Evolutionary conservation across 2,329 filamentous ascomycete species (phyloP).

Genomic region (Epichloe coenophiala): DNA sequence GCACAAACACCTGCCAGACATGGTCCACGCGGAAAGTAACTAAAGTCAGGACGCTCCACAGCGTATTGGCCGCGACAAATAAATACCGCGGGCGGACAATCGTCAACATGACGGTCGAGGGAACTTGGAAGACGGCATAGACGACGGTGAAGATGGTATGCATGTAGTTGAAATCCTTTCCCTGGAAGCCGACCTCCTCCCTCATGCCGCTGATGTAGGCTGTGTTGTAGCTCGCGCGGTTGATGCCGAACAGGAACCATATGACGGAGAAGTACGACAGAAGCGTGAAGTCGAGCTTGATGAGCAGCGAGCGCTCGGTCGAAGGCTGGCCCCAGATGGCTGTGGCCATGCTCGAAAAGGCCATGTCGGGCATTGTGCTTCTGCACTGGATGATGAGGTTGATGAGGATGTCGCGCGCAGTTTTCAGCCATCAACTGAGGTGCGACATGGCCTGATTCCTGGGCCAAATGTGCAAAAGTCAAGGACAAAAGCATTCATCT

Average conservation of each 20-base stretch:
- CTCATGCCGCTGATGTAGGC: conserved; percentile 30
- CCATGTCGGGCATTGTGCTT: neutral
- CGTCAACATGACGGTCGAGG: conserved; percentile 23
- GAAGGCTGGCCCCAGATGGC: conserved; percentile 2
- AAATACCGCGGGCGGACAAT: conserved; percentile 23
- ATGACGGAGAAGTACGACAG: conserved; percentile 31
- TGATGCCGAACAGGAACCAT: conserved; percentile 34
- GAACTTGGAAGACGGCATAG: conserved; percentile 31
- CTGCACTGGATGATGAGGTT: neutral
- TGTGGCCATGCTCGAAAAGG: neutral
- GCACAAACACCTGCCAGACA: conserved; percentile 29
- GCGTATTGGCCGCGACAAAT: conserved; percentile 26
- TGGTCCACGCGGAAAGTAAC: conserved; percentile 27
- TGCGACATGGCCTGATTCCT: no score
- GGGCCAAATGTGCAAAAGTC: no score
- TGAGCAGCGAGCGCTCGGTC: conserved; percentile 16
- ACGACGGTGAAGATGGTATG: conserved; percentile 21
- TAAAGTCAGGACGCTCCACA: conserved; percentile 29
- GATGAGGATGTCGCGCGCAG: neutral
- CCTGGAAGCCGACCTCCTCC: conserved; percentile 22
- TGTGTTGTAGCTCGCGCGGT: conserved; percentile 27
- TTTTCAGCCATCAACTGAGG: neutral
- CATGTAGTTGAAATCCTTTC: conserved; percentile 28
- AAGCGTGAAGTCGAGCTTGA: conserved; percentile 27
- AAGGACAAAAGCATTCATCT: no score